Conservation (phyloP, 345 rosid genomes). For the Citrus cavaleriei region DNA sequence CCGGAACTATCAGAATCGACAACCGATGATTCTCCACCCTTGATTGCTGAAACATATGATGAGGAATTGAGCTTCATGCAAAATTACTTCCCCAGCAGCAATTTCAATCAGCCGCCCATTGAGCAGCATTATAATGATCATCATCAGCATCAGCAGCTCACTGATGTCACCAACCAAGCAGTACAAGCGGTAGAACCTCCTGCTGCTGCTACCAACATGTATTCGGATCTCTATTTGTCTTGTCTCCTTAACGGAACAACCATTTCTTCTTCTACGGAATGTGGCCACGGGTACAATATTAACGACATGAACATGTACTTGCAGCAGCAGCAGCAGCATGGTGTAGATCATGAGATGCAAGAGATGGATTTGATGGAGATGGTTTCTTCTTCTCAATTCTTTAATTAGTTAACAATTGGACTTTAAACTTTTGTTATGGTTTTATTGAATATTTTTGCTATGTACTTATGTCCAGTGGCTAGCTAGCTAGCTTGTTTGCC, state of each 20-base stretch:
- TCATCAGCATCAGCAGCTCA: slow-evolving; percentile 1
- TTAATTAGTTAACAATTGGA: neutral
- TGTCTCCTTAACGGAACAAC: slow-evolving; percentile 52
- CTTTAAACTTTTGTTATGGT: neutral
- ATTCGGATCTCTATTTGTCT: slow-evolving; percentile 63
- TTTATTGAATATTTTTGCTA: neutral
- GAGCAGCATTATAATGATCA: slow-evolving; percentile 13
- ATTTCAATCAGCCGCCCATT: slow-evolving; percentile 10
- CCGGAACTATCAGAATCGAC: slow-evolving; percentile 38
- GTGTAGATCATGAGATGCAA: slow-evolving; percentile 23
- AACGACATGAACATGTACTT: slow-evolving; percentile 10
- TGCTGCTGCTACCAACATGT: slow-evolving; percentile 23
- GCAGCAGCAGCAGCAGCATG: slow-evolving; percentile 10
- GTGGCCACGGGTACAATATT: too few species aligned
- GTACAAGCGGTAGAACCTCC: slow-evolving; percentile 14
- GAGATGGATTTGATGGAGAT: slow-evolving; percentile 99
- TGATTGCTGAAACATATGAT: slow-evolving; percentile 39
- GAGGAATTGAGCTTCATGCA: slow-evolving; percentile 71
- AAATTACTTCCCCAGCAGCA: slow-evolving; percentile 43
- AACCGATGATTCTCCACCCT: slow-evolving; percentile 24
- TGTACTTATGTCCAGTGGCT: neutral
- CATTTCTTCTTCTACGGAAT: slow-evolving; percentile 16
- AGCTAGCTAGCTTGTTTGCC: neutral
- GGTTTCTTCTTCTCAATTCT: slow-evolving; percentile 54
- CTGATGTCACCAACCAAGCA: slow-evolving; percentile 5